Base-by-base conservation (phyloP, 805 yeast genomes). In the Schizosaccharomyces lindneri region DNA sequence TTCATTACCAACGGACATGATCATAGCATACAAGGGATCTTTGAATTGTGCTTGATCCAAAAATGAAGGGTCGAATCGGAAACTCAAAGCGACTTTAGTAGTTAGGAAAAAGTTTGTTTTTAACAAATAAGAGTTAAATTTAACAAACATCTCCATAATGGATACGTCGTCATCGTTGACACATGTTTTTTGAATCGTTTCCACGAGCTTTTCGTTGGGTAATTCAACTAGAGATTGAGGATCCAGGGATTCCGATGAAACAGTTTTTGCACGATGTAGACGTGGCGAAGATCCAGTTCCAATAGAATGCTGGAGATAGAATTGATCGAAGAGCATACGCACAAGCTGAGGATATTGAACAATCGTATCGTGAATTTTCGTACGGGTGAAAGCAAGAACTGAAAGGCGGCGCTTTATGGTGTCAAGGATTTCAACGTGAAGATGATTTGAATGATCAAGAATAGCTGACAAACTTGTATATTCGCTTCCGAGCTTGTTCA, bases 61-160 rank as follows among this genome's bases (percentile, higher is more conserved):
- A 74, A 89, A 85, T 19, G 81, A 74, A 43, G 98, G 95, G 69
- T 87, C 79, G 68, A 93, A 78, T 73, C 97, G 81, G 78, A 90
- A 90, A 3, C 96, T 86, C 64, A 90, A 78, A 21, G 98, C 98
- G 61, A 90, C 94, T 75, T 90, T 90, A 62, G 97, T 85, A 24
- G 95, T 86, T 51, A 87, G 81, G 74, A 86, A 90, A 73, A 90
- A 93, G 74, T 90, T 90, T 27, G 98, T 90, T 77, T 90, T 89
- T 72, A 90, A 78, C 62, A 90, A 81, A 36, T 90, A 79, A 72
- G 84, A 80, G 77, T 93, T 90, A 77, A 90, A 93, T 60, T 81
- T 76, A 72, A 82, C 82, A 65, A 90, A 78, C 4, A 95, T 93
- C 69, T 81, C 80, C 71, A 90, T 78, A 19, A 93, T 95, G 64